Evolutionary conservation across 2,329 filamentous ascomycete genomes (phyloP).

Genomic region (Talaromyces funiculosus): DNA sequence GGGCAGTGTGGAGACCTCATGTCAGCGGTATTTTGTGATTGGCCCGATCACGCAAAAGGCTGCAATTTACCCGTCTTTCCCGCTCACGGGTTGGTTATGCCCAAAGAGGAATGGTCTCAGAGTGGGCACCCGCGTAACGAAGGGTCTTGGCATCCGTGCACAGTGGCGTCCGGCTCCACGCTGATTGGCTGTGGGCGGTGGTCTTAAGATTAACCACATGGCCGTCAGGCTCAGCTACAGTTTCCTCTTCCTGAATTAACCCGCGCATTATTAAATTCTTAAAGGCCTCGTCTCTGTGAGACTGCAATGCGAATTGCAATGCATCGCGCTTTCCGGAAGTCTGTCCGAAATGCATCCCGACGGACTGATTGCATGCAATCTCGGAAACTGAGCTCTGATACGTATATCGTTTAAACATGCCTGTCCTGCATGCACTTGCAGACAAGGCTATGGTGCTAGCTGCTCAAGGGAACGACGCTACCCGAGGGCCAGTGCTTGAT

Average conservation of each 20-base stretch:
- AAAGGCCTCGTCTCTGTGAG: background rate
- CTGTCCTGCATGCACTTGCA: slow-evolving; percentile 1
- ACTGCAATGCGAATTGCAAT: too few species aligned
- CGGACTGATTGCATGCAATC: background rate
- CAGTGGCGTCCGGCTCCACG: background rate
- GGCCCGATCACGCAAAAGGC: background rate
- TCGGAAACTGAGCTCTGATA: background rate
- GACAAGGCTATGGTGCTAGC: background rate
- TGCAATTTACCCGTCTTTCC: background rate
- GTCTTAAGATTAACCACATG: slow-evolving; percentile 12
- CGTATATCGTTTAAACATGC: slow-evolving; percentile 1
- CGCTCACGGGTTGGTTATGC: background rate
- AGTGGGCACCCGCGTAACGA: background rate
- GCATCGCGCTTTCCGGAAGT: too few species aligned
- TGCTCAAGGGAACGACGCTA: background rate
- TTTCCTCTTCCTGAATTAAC: too few species aligned
- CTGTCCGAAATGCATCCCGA: background rate
- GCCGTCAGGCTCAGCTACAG: background rate
- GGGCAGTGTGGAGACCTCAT: background rate
- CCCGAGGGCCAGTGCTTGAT: slow-evolving; percentile 4
- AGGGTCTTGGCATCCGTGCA: slow-evolving; percentile 1
- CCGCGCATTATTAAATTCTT: too few species aligned
- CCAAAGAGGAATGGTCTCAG: background rate
- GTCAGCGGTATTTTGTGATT: background rate
- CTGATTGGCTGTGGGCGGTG: background rate